Evolutionary conservation across 192 early-diverging fungal species (phyloP), one percentile per base, ranked within the genome.

Genomic region (Borealophlyctis nickersoniae): DNA sequence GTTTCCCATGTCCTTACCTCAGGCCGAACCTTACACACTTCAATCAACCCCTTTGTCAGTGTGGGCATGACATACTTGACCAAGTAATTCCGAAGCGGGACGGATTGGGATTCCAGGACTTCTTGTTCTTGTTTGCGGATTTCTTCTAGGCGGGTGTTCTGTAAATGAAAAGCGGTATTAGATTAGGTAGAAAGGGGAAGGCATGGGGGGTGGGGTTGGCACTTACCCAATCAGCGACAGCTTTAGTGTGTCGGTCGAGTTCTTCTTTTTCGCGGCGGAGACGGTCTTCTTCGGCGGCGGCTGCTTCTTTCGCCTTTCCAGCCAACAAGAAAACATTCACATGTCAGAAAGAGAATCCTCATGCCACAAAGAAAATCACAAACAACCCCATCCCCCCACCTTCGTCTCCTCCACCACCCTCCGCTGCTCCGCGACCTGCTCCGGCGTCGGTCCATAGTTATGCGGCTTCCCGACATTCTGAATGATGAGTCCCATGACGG

Each of bases 51-150:
- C n/a, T 79, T 71, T 0, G 82, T 84, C 33, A 86, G 56, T 2
- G 80, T 82, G 19, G 84, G 84, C 77, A 86, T 86, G 39, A 86
- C 81, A 58, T 73, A 74, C 49, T 82, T 85, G 74, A 86, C 80
- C 4, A 86, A 57, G 57, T 86, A 86, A 59, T 84, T 82, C 19
- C 84, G 65, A 30, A 86, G 72, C 9, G 84, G 84, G 14, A 82
- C 70, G 2, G 77, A 80, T 63, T 86, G 84, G 2, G 81, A 80
- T 62, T 86, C 81, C 13, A 86, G 63, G 13, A 86, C 82, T 48
- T 86, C 82, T 61, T 80, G 80, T 55, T 86, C 84, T 67, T 86
- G 84, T 60, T 81, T 81, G 19, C 76, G 63, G 23, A 86, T 81
- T 71, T 86, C 80, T 59, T 85, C 84, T 48, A 86, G 63, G 23